Base-by-base conservation (phyloP, 139 green algal genomes). In the Diplosphaera chodatii region DNA sequence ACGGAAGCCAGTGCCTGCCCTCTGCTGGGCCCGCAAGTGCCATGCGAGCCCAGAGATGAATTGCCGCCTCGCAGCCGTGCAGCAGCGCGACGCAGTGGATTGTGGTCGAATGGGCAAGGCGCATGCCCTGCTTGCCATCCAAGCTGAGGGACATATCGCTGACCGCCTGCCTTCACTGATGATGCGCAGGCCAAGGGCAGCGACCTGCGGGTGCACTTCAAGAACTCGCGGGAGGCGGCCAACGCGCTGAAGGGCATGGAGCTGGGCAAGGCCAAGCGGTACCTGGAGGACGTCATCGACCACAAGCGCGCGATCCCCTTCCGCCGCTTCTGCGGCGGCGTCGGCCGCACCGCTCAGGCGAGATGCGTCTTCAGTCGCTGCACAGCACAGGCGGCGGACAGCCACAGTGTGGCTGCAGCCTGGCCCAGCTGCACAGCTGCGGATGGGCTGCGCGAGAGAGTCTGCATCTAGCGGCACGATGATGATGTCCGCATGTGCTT, bases 251-350 rank as follows among this genome's bases (percentile, higher is more conserved):
- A 88, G 75, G 80, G 82, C 56, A 93, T 93, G 91, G 73, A 85
- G 63, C 83, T 99, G 41, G 77, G 55, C 69, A 93, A 97, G 82
- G 96, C 96, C 73, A 98, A 99, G 91, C 76, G 80, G 37, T 99
- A 96, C 87, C 81, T 99, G 65, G 86, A 98, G 83, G 92, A 91
- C 59, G 96, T 99, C 32, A 77, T 99, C 23, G 88, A 80, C 16
- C 88, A 96, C 83, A 97, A 96, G 86, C 88, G 94, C 68, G 92
- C 84, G 77, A 88, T 99, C 68, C 86, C 91, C 28, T 99, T 99
- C 89, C 86, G 91, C 64, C 89, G 93, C 74, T 98, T 94, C 91
- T 96, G 89, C 79, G 93, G 93, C 85, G 56, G 81, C 40, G 78
- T 87, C 37, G 83, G 83, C n/a, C 76, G 81, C 66, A 84, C 81